These are phyloP conservation scores for Coemansia sp. DNA, from an alignment of 371 early-diverging fungal species.

Conservation along the genomic window DNA sequence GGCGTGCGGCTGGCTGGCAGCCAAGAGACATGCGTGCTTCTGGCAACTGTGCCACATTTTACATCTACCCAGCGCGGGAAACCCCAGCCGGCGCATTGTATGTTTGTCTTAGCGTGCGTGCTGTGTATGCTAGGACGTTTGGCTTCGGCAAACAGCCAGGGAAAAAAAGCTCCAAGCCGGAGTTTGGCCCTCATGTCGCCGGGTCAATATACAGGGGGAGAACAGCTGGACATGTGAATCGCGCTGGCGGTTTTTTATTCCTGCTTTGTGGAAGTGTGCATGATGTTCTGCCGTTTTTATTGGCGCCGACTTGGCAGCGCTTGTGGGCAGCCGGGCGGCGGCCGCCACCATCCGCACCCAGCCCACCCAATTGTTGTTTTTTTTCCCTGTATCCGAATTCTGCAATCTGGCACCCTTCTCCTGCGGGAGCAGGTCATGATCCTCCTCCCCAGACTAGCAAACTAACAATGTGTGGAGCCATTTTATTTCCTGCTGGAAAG, in stretches of 20 bases:
- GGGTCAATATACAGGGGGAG: background rate
- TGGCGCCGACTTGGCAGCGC: background rate
- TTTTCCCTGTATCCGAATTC: conserved; percentile 6
- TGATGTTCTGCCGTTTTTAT: too few species aligned
- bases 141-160: background rate
- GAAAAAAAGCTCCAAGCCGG: background rate
- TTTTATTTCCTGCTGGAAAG: background rate
- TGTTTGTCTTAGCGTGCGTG: background rate
- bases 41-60: too few species aligned
- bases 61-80: too few species aligned
- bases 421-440: background rate
- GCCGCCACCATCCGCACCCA: background rate
- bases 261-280: background rate
- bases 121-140: background rate
- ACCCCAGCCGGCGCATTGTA: too few species aligned
- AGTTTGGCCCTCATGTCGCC: background rate
- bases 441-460: background rate
- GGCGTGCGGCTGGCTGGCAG: background rate
- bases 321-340: background rate
- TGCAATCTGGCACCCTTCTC: background rate
- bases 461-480: conserved; percentile 2
- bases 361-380: background rate
- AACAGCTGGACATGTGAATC: background rate
- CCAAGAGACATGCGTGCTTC: background rate
- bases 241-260: background rate